phyloP scores from a whole-genome alignment of 1,284 basidiomycete genomes.

The Bjerkandera adusta region DNA sequence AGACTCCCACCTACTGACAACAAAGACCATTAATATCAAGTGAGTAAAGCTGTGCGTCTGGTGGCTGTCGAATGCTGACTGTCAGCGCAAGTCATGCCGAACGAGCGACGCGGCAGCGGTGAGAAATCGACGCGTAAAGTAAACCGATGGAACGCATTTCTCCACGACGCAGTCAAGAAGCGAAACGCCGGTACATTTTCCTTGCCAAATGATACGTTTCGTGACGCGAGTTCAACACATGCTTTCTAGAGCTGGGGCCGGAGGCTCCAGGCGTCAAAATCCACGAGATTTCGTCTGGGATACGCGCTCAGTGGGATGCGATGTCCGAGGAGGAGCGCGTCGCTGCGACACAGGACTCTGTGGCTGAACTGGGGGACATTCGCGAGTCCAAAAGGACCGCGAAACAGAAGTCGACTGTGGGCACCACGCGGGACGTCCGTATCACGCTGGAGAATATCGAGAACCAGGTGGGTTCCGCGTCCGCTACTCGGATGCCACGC shows the following conservation, averaged over 20 bases:
- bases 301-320: slow-evolving; percentile 6
- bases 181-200: slow-evolving; percentile 9
- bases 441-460: slow-evolving; percentile 3
- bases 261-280: slow-evolving; percentile 2
- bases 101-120: too few relatives aligned
- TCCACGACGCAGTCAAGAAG: slow-evolving; percentile 7
- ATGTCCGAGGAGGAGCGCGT: slow-evolving; percentile 13
- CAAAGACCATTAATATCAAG: too few relatives aligned
- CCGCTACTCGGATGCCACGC: neutral
- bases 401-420: slow-evolving; percentile 13
- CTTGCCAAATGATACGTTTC: neutral
- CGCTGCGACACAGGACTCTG: slow-evolving; percentile 1
- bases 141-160: slow-evolving; percentile 17
- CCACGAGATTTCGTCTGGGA: slow-evolving; percentile 1
- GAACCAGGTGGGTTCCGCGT: neutral
- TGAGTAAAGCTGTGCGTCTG: too few relatives aligned
- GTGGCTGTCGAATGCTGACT: too few relatives aligned
- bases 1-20: too few relatives aligned
- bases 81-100: too few relatives aligned
- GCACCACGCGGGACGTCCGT: slow-evolving; percentile 12
- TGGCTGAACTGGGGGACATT: slow-evolving; percentile 9
- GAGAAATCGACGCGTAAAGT: slow-evolving; percentile 4
- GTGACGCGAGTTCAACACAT: neutral
- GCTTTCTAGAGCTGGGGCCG: neutral
- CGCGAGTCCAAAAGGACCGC: slow-evolving; percentile 13